These are phyloP conservation scores for Letharia columbiana DNA, from an alignment of 495 filamentous ascomycete species.

Conservation along the genomic window DNA sequence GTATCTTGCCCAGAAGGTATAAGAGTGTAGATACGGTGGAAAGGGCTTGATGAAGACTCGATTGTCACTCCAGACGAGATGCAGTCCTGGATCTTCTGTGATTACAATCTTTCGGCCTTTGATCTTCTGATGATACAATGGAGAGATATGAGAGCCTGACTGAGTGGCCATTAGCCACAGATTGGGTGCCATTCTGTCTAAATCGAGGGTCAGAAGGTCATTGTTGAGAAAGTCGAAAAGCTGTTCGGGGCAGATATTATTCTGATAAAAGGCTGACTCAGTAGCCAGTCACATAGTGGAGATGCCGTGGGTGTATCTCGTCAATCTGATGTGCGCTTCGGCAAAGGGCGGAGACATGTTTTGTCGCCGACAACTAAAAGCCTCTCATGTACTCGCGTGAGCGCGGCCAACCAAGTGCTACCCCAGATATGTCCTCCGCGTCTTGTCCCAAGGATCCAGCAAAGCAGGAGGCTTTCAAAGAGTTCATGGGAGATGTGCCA, in stretches of 20 bases:
- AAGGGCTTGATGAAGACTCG: slow-evolving; percentile 51
- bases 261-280: background rate
- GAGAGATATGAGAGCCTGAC: background rate
- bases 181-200: slow-evolving; percentile 4
- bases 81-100: slow-evolving; percentile 42
- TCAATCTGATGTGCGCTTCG: background rate
- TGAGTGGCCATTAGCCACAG: slow-evolving; percentile 5
- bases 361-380: background rate
- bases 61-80: slow-evolving; percentile 48
- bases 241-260: background rate
- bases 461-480: background rate
- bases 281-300: background rate
- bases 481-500: background rate
- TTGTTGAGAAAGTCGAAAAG: background rate
- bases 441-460: background rate
- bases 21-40: slow-evolving; percentile 39
- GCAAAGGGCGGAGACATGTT: no score
- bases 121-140: slow-evolving; percentile 37
- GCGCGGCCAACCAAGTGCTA: background rate
- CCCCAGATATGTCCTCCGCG: background rate
- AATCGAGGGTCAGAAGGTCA: background rate
- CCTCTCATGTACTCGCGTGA: slow-evolving; percentile 1
- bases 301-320: background rate
- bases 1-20: slow-evolving; percentile 36
- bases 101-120: slow-evolving; percentile 38